These are phyloP conservation scores for Magnusiomyces clavatus DNA, from an alignment of 1,139 yeast species.

Conservation along the genomic window DNA sequence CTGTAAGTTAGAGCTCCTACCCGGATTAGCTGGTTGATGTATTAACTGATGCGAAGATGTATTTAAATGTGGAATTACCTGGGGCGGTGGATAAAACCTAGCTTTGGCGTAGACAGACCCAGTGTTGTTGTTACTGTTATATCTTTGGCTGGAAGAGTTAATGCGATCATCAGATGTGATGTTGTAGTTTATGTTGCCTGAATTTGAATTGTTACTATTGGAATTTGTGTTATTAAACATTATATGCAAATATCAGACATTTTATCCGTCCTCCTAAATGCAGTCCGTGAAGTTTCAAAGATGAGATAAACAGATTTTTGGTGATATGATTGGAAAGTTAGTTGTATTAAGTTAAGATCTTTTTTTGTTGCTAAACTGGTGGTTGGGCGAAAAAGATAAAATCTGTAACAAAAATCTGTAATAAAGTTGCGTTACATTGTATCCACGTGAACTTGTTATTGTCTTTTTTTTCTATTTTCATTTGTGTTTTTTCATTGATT, in stretches of 20 bases:
- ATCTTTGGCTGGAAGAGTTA: background rate
- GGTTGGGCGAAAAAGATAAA: too few species aligned
- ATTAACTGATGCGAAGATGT: background rate
- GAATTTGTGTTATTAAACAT: slow-evolving; percentile 1
- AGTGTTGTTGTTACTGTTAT: background rate
- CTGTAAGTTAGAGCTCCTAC: background rate
- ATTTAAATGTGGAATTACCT: background rate
- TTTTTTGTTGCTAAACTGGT: too few species aligned
- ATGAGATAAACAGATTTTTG: background rate
- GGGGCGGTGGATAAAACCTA: background rate
- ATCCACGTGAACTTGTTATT: too few species aligned
- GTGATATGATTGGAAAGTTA: background rate
- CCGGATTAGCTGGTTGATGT: background rate
- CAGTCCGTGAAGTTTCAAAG: background rate
- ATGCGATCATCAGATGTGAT: background rate
- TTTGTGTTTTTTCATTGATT: too few species aligned
- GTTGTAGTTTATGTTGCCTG: background rate
- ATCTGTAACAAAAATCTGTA: too few species aligned
- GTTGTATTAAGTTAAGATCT: too few species aligned
- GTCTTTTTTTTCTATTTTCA: too few species aligned
- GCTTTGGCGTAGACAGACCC: background rate
- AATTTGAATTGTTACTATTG: background rate
- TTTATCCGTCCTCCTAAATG: too few species aligned
- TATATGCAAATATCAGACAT: background rate
- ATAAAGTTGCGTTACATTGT: too few species aligned